A percentile compares a stretch with the other conserved stretches of the same genome.
These are phyloP conservation scores for Crithidia mellificae DNA, from an alignment of 208 protist genomes.

Conservation along the genomic window DNA sequence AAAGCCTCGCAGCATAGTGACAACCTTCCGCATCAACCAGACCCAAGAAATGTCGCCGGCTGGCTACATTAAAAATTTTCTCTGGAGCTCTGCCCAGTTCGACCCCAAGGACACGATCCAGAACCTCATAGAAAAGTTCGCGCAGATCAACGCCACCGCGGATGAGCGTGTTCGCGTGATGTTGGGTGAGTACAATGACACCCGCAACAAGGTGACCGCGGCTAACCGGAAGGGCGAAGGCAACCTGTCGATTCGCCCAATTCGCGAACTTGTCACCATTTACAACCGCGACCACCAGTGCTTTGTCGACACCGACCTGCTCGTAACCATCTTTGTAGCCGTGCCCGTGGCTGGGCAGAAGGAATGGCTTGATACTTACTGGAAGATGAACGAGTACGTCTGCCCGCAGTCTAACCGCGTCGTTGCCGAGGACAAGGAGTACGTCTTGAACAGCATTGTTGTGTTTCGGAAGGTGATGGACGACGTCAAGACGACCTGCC, in stretches of 20 bases:
- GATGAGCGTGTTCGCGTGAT: conserved; percentile 83
- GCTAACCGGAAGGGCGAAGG: conserved; percentile 73
- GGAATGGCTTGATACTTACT: conserved; percentile 83
- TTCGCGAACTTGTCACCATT: conserved; percentile 72
- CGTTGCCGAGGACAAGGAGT: conserved; percentile 89
- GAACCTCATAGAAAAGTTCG: conserved; percentile 74
- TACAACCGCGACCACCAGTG: conserved; percentile 70
- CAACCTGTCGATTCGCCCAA: conserved; percentile 82
- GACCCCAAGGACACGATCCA: conserved; percentile 82
- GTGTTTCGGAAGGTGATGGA: conserved; percentile 85
- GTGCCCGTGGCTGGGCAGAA: conserved; percentile 66
- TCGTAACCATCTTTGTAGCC: conserved; percentile 86
- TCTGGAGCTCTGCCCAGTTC: conserved; percentile 85
- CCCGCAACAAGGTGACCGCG: conserved; percentile 70
- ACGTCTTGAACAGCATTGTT: conserved; percentile 88
- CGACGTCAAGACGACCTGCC: conserved; percentile 78
- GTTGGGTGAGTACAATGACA: conserved; percentile 87
- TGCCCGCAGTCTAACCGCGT: conserved; percentile 83
- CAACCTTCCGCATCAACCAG: conserved; percentile 84
- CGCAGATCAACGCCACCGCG: conserved; percentile 57
- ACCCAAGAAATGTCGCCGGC: conserved; percentile 83
- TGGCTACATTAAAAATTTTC: conserved; percentile 86
- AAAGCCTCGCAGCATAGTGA: conserved; percentile 73
- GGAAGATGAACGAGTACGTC: conserved; percentile 83
- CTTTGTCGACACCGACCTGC: conserved; percentile 85